Base-by-base conservation (phyloP, 306 rosid genomes). In the Hippophae rhamnoides region DNA sequence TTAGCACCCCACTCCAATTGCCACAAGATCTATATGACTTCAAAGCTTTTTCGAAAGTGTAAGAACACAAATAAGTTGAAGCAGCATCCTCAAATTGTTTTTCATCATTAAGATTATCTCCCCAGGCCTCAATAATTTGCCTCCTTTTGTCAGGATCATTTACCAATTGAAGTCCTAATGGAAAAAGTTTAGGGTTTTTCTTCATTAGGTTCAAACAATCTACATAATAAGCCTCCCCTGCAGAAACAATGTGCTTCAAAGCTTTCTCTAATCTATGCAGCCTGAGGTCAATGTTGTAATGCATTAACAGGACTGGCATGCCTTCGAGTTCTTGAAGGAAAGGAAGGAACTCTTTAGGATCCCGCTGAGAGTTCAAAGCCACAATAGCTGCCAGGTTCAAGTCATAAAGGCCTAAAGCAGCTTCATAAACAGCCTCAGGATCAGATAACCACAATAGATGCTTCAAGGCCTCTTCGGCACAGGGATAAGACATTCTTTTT, bases 401-500 rank as follows among this genome's bases (percentile, higher is more conserved):
- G 76, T 92, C 99, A 72, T 92, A 92, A 69, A 92, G 99, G 69
- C 99, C 97, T 63, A 88, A 82, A 61, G 97, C 99, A 62, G 95
- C 79, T 67, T 88, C 90, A 80, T 63, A 92, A 67, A 92, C 89
- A 49, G 93, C 94, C 65, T 88, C 90, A 2, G 96, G 62, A 70
- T 92, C 99, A 47, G 90, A 80, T 68, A 92, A 74, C 99, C 99
- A 92, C 74, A 88, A 65, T 53, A 92, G 94, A 84, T 92, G 97
- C 77, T 88, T 88, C 71, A 92, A 72, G 65, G 96, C 90, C 80
- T 88, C 99, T 75, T 92, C 97, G 7, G 99, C 82, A 78, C 94
- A 84, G 66, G 99, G 95, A 66, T 69, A 78, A 62, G 74, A 80
- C 45, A 10, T 57, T 72, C 78, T 70, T 66, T 69, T 72, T 48